Base-by-base conservation (phyloP, 345 rosid species). In the Salix dunnii region DNA sequence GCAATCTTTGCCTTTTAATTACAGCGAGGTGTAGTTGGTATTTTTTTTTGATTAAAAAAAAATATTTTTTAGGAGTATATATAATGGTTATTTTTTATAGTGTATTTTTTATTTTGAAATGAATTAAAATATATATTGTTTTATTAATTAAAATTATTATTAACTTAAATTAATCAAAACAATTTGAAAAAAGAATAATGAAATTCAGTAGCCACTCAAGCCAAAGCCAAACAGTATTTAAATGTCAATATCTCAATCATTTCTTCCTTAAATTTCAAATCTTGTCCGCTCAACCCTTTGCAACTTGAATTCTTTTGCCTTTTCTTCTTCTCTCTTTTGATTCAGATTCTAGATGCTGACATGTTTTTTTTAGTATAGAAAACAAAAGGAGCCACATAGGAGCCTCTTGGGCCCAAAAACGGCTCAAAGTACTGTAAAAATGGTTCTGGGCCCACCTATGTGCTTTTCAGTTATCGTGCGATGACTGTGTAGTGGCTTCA, bases 331-430 rank as follows among this genome's bases (percentile, higher is more conserved):
- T 65, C 10, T 65, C 7, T 21, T 23, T 68, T 40, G 13, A 36
- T 6, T n/a, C 30, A 20, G 53, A 33, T 40, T 68, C 71, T 23
- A 38, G 30, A 68, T 12, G 53, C 48, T 40, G 49, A 3, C 20
- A 38, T 42, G 0, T 42, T 17, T 68, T 7, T 7, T 68, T 5
- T 68, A 11, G 21, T 42, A 21, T 13, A 2, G 20, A 5, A n/a
- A 68, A 51, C 33, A 33, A 0, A 4, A 14, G 40, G 73, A 68
- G 68, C 60, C 79, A 58, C 30, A 7, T 2, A 61, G 70, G 79
- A 42, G 17, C 79, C 79, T 69, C 49, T 23, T 70, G 79, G 75
- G 73, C 73, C 58, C 10, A 20, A 1, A 2, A 27, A 38, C 38
- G 71, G 40, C 51, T 40, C 33, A 18, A 7, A 40, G 13, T 4